Evolutionary conservation across 2,329 filamentous ascomycete genomes (phyloP).

Genomic region (Hypoxylon sp.): DNA sequence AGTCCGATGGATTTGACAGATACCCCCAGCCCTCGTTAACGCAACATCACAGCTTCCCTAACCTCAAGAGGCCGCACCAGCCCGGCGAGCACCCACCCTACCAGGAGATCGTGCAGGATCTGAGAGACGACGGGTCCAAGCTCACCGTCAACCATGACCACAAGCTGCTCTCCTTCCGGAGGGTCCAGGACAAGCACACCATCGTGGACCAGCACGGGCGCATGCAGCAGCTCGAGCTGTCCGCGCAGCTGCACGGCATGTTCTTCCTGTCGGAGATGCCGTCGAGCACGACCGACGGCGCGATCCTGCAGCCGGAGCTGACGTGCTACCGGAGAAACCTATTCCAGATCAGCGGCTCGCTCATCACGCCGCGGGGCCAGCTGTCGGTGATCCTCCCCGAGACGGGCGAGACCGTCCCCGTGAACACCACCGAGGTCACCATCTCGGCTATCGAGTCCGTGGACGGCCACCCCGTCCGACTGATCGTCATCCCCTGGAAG

Average conservation of each 20-base stretch:
- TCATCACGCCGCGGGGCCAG: conserved; percentile 82
- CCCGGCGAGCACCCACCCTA: conserved; percentile 67
- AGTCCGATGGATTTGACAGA: conserved; percentile 65
- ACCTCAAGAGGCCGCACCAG: conserved; percentile 68
- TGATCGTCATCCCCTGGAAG: conserved; percentile 98
- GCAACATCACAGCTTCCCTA: conserved; percentile 65
- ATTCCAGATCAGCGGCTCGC: conserved; percentile 93
- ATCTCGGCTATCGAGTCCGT: conserved; percentile 96
- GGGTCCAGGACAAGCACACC: conserved; percentile 69
- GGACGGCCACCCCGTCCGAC: conserved; percentile 89
- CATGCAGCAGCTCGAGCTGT: conserved; percentile 70
- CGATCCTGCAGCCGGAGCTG: conserved; percentile 77
- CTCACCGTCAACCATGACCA: conserved; percentile 70
- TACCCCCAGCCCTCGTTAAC: conserved; percentile 61
- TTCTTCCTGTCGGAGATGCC: conserved; percentile 88
- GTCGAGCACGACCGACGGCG: conserved; percentile 69
- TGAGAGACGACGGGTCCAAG: conserved; percentile 69
- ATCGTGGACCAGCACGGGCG: conserved; percentile 70
- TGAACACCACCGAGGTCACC: conserved; percentile 84
- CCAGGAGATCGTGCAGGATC: conserved; percentile 71
- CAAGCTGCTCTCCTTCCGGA: conserved; percentile 69
- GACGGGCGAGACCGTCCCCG: conserved; percentile 83
- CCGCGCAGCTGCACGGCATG: conserved; percentile 86
- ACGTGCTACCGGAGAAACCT: conserved; percentile 96
- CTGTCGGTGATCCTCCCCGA: conserved; percentile 82